Percentiles rank a stretch among this genome's conserved stretches.
phyloP scores from a whole-genome alignment of 192 early-diverging fungal species.

The Coemansia interrupta region DNA sequence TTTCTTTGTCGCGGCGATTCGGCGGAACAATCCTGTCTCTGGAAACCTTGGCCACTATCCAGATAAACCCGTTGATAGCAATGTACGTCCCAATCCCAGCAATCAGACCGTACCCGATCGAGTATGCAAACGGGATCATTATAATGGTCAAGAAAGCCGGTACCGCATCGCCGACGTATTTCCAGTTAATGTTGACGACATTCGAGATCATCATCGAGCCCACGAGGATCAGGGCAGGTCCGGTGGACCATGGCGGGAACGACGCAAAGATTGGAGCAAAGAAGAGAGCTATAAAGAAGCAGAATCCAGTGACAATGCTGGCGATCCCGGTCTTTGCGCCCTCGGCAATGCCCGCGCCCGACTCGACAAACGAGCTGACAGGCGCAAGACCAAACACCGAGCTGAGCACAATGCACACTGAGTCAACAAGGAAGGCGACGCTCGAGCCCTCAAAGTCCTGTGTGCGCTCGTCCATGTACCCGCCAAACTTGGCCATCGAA shows the following conservation, averaged over 20 bases:
- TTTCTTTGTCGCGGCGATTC: constrained; percentile 15
- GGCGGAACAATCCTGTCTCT: constrained; percentile 19
- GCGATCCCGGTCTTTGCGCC: constrained; percentile 77
- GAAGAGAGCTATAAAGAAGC: constrained; percentile 76
- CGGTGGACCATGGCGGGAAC: constrained; percentile 83
- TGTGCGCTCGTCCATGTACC: constrained; percentile 68
- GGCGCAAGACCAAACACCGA: constrained; percentile 71
- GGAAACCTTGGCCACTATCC: constrained; percentile 12
- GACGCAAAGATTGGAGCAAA: constrained; percentile 81
- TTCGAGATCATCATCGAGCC: constrained; percentile 76
- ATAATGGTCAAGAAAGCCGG: constrained; percentile 76
- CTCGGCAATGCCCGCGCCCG: constrained; percentile 77
- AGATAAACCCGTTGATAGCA: constrained; percentile 13
- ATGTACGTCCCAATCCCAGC: constrained; percentile 67
- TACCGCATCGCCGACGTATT: constrained; percentile 71
- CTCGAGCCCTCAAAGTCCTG: constrained; percentile 76
- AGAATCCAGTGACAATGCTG: constrained; percentile 61
- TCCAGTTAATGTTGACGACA: constrained; percentile 72
- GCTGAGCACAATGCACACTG: constrained; percentile 62
- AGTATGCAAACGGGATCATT: constrained; percentile 77
- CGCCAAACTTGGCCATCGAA: constrained; percentile 79
- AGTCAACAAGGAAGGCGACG: constrained; percentile 71
- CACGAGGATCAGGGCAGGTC: constrained; percentile 74
- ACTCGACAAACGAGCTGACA: constrained; percentile 77
- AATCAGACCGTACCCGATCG: constrained; percentile 75